Conservation (phyloP, 768 basidiomycete genomes). For the Pulveroboletus sp. region DNA sequence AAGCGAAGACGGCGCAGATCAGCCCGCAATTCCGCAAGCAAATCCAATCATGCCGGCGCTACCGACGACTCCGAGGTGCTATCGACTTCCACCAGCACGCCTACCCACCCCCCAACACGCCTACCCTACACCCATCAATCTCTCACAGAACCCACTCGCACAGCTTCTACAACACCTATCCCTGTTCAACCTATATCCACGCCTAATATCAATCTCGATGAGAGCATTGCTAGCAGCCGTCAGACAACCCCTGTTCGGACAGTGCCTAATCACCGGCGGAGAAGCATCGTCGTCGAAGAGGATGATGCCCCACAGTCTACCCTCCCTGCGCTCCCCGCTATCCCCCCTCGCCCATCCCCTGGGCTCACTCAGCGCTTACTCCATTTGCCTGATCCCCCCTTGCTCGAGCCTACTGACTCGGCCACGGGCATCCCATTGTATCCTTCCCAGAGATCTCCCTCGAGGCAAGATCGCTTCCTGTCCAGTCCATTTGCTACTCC, state of each 20-base stretch:
- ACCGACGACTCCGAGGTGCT: conserved; percentile 46
- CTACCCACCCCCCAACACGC: conserved; percentile 51
- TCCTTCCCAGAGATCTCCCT: conserved; percentile 42
- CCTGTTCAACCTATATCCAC: conserved; percentile 26
- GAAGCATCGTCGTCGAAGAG: conserved; percentile 69
- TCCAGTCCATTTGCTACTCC: conserved; percentile 74
- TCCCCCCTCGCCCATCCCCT: conserved; percentile 40
- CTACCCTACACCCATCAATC: conserved; percentile 40
- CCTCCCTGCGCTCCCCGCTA: conserved; percentile 40
- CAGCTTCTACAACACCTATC: conserved; percentile 29
- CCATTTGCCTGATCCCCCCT: conserved; percentile 54
- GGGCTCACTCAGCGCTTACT: conserved; percentile 36
- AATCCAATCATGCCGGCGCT: conserved; percentile 38
- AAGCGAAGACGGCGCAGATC: conserved; percentile 61
- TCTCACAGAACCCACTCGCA: conserved; percentile 24
- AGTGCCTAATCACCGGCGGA: conserved; percentile 44
- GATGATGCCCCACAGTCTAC: conserved; percentile 48
- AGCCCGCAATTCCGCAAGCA: conserved; percentile 33
- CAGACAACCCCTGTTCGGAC: conserved; percentile 33
- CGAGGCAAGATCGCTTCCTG: conserved; percentile 58
- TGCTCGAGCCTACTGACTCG: conserved; percentile 44
- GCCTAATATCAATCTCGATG: conserved; percentile 29
- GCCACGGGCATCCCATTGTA: conserved; percentile 51
- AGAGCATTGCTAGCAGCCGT: conserved; percentile 29
- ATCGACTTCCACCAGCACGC: conserved; percentile 54